Evolutionary conservation across 345 rosid species (phyloP).

Genomic region (Diplotaxis tenuifolia): DNA sequence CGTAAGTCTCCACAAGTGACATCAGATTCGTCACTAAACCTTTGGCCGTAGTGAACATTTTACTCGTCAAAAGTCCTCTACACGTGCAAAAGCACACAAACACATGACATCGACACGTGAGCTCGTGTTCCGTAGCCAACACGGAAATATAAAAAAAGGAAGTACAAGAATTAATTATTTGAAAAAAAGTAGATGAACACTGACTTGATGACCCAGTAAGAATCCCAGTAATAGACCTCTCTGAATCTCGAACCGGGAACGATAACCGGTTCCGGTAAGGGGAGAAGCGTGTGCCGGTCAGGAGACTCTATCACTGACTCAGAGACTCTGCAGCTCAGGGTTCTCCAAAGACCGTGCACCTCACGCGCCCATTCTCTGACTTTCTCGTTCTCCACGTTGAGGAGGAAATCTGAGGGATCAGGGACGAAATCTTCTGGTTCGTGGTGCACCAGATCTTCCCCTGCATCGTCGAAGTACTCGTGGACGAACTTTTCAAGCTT

Average conservation of each 20-base stretch:
- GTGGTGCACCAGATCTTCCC: slow-evolving; percentile 50
- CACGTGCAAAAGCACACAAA: slow-evolving; percentile 23
- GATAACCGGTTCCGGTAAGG: slow-evolving; percentile 61
- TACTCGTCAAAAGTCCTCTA: slow-evolving; percentile 86
- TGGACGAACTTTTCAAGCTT: slow-evolving; percentile 36
- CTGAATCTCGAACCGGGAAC: slow-evolving; percentile 85
- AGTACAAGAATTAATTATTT: background rate
- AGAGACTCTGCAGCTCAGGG: slow-evolving; percentile 59
- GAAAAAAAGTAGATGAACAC: slow-evolving; percentile 11
- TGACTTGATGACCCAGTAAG: slow-evolving; percentile 88
- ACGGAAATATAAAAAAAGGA: slow-evolving; percentile 10
- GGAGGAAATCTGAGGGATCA: slow-evolving; percentile 67
- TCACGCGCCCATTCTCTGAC: slow-evolving; percentile 81
- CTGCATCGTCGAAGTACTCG: slow-evolving; percentile 50
- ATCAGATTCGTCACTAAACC: slow-evolving; percentile 68
- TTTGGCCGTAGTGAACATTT: slow-evolving; percentile 81
- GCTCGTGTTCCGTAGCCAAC: slow-evolving; percentile 10
- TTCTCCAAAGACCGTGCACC: slow-evolving; percentile 83
- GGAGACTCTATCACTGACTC: slow-evolving; percentile 48
- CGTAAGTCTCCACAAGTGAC: slow-evolving; percentile 61
- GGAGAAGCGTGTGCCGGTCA: slow-evolving; percentile 70
- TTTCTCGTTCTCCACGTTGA: slow-evolving; percentile 54
- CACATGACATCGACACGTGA: slow-evolving; percentile 7
- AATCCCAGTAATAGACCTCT: slow-evolving; percentile 97
- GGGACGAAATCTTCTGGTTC: slow-evolving; percentile 61